A percentile compares a stretch with the other conserved stretches of the same genome.
Conservation (phyloP, 768 basidiomycete genomes). For the Leccinum uliginosum region DNA sequence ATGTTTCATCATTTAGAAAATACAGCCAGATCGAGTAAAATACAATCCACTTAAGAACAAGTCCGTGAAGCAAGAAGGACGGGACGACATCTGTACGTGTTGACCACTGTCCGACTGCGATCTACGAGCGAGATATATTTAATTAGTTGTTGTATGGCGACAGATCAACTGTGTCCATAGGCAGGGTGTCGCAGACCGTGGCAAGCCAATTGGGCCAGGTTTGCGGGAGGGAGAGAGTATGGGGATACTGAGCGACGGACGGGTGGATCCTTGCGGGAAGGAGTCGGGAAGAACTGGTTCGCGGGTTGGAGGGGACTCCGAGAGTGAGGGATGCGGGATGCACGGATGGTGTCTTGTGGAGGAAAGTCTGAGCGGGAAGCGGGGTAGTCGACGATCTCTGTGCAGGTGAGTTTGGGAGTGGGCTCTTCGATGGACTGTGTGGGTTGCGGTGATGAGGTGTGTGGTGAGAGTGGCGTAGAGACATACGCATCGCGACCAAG, state of each 20-base stretch:
- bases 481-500: conserved; percentile 40
- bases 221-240: conserved; percentile 4
- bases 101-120: conserved; percentile 9
- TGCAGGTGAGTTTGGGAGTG: conserved; percentile 22
- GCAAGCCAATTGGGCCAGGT: conserved; percentile 11
- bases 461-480: not conserved
- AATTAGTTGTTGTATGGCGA: not conserved
- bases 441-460: not conserved
- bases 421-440: conserved; percentile 25
- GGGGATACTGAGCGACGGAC: conserved; percentile 3
- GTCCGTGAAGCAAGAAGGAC: conserved; percentile 13
- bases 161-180: conserved; percentile 8
- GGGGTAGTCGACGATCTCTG: conserved; percentile 19
- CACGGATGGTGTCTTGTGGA: conserved; percentile 39
- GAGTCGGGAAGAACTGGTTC: conserved; percentile 22
- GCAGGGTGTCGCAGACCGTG: conserved; percentile 9
- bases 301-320: conserved; percentile 25
- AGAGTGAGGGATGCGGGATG: conserved; percentile 20
- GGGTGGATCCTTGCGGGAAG: conserved; percentile 12
- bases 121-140: conserved; percentile 15
- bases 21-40: conserved; percentile 19
- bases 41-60: conserved; percentile 13
- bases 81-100: conserved; percentile 8
- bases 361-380: conserved; percentile 35
- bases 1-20: conserved; percentile 13